These are phyloP conservation scores for grape (Vitis vinifera) DNA, from an alignment of 164 flowering plant genomes.

Conservation along the genomic window DNA sequence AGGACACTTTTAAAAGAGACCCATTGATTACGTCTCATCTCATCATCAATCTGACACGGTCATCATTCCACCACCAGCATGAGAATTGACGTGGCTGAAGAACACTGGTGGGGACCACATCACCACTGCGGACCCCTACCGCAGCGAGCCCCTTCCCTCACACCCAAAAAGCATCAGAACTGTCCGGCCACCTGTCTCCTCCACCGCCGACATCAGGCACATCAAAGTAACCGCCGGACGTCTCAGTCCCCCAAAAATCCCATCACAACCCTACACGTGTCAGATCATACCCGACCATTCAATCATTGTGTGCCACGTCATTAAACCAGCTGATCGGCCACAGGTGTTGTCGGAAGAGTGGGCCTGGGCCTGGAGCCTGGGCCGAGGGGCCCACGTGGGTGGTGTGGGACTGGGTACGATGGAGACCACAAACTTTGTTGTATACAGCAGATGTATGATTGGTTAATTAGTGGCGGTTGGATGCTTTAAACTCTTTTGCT, in stretches of 20 bases:
- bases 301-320: too few relatives aligned
- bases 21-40: conserved; percentile 6
- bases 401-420: not conserved
- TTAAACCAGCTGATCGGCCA: too few relatives aligned
- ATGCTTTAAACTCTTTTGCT: not conserved
- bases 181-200: conserved; percentile 25
- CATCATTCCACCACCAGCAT: conserved; percentile 16
- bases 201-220: conserved; percentile 3
- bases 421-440: conserved; percentile 4
- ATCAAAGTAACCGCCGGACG: conserved; percentile 12
- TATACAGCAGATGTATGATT: conserved; percentile 8
- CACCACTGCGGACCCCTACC: conserved; percentile 10
- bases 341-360: not conserved
- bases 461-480: conserved; percentile 16
- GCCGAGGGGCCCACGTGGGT: conserved; percentile 1
- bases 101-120: conserved; percentile 1
- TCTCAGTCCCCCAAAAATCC: conserved; percentile 13
- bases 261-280: conserved; percentile 11
- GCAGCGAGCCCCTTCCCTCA: conserved; percentile 1
- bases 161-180: conserved; percentile 7
- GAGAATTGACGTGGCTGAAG: conserved; percentile 13
- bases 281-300: not conserved
- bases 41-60: conserved; percentile 18
- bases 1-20: not conserved
- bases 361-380: too few relatives aligned